Base-by-base conservation (phyloP, 164 flowering plant genomes). In the Amborella trichopoda region DNA sequence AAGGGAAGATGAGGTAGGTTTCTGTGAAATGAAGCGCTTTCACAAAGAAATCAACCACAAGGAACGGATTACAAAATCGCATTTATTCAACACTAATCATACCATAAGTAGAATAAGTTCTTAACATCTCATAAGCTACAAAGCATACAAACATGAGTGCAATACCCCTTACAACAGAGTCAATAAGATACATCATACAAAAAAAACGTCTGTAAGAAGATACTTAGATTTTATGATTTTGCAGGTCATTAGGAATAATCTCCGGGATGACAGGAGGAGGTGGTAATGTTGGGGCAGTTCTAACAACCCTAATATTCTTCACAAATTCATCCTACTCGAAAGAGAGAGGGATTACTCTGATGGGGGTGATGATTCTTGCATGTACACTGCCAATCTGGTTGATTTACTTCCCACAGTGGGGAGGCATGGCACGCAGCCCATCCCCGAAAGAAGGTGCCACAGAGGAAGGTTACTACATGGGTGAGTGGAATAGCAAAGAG, bases 201-300 rank as follows among this genome's bases (percentile, higher is more conserved):
- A n/a, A n/a, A n/a, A n/a, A n/a, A n/a, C n/a, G n/a, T n/a, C n/a
- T n/a, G n/a, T n/a, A n/a, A n/a, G n/a, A n/a, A n/a, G n/a, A 30
- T 8, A 30, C 14, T 30, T 30, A 14, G 34, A 14, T 30, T 14
- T 30, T 9, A 14, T 37, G 41, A n/a, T 8, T 8, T 24, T 60
- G 18, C 75, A 87, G 97, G 76, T 78, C 95, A 37, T 26, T 88
- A 48, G 97, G 97, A 16, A 59, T 84, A 9, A 66, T 80, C 48
- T 90, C 95, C 1, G 97, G 97, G n/a, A 83, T 86, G 94, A 77
- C 88, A 2, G 97, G 97, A 59, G 91, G 75, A 1, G 97, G 97
- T 5, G 95, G 97, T 46, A 90, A 77, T 52, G 68, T 79, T 9
- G 97, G 95, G 1, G 87, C 97, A 17, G 76, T 86, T 28, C 46